Conservation (phyloP, 2,329 filamentous ascomycete species). For the Colletotrichum sp. region DNA sequence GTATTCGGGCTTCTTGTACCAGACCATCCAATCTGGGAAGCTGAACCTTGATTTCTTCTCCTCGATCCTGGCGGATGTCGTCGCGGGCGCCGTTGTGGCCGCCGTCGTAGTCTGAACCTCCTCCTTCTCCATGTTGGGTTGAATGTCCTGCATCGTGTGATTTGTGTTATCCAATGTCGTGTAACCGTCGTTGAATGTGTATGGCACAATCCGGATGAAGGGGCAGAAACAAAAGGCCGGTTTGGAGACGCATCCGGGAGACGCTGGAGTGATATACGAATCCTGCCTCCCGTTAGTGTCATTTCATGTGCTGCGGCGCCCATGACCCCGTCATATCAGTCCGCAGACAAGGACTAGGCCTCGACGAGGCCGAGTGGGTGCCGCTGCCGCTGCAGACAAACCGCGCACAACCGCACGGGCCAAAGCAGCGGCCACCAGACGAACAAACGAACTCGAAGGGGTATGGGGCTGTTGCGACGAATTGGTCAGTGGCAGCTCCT, state of each 20-base stretch:
- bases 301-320: neutral
- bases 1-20: conserved; percentile 57
- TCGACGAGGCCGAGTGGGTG: neutral
- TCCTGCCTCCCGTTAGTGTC: neutral
- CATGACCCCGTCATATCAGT: neutral
- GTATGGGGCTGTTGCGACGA: neutral
- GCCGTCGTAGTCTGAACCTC: neutral
- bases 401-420: neutral
- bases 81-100: neutral
- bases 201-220: neutral
- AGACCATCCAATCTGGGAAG: conserved; percentile 40
- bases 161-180: neutral
- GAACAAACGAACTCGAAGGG: neutral
- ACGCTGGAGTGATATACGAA: conserved; percentile 1
- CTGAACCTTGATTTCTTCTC: conserved; percentile 2
- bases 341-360: neutral
- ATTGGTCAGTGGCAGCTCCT: neutral
- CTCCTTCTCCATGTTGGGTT: neutral
- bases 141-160: neutral
- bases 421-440: neutral
- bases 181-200: neutral
- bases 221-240: neutral
- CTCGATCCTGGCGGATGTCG: neutral
- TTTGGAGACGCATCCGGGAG: neutral
- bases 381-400: neutral